phyloP scores from a whole-genome alignment of 495 filamentous ascomycete species.

The Apiosordaria backusii region DNA sequence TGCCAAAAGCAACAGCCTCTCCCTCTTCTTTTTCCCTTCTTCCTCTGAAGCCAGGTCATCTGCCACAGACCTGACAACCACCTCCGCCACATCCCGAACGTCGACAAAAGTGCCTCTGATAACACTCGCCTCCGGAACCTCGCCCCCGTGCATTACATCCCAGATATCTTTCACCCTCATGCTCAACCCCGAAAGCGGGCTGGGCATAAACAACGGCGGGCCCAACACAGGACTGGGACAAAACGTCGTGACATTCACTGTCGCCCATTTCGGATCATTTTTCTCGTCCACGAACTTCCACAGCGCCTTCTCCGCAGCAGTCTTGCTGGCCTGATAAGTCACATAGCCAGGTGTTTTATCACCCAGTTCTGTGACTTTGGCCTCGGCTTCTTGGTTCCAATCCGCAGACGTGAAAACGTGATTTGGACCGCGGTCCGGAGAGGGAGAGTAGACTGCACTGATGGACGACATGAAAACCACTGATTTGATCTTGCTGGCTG shows the following conservation, averaged over 20 bases:
- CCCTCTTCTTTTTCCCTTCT: conserved; percentile 5
- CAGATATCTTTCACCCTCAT: conserved; percentile 30
- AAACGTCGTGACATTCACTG: conserved; percentile 2
- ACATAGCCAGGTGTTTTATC: conserved; percentile 21
- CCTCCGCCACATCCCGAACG: conserved; percentile 36
- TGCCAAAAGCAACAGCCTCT: conserved; percentile 30
- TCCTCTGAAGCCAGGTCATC: conserved; percentile 6
- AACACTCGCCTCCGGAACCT: conserved; percentile 25
- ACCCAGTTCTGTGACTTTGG: conserved; percentile 19
- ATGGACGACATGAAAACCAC: conserved; percentile 54
- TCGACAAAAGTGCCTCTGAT: conserved; percentile 32
- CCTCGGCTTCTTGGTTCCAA: conserved; percentile 36
- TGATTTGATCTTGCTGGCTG: conserved; percentile 24
- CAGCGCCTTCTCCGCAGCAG: conserved; percentile 32
- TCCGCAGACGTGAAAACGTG: conserved; percentile 33
- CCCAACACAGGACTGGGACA: conserved; percentile 30
- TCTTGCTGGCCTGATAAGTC: conserved; percentile 38
- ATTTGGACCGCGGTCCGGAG: not conserved
- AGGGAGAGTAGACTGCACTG: conserved; percentile 36
- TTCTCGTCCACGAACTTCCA: conserved; percentile 28
- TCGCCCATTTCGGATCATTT: not conserved
- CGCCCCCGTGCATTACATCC: conserved; percentile 27
- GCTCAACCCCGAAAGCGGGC: conserved; percentile 22
- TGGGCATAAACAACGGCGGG: conserved; percentile 30
- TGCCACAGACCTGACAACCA: conserved; percentile 29